Percentiles rank a stretch among this genome's conserved stretches.
Evolutionary conservation across 257 asterid species (phyloP).

Genomic region (Eustoma russellianum): DNA sequence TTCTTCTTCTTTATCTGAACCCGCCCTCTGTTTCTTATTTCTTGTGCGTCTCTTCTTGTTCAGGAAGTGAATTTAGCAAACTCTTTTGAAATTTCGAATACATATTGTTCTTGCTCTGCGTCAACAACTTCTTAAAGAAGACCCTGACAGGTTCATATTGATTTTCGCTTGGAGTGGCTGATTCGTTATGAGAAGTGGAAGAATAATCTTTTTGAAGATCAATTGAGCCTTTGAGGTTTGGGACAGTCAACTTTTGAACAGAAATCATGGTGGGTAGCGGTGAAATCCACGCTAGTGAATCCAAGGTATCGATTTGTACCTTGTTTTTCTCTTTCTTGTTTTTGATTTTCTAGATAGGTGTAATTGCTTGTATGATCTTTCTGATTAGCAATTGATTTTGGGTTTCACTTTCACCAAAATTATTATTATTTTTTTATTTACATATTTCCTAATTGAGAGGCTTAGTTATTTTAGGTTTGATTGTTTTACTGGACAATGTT

Average conservation of each 20-base stretch:
- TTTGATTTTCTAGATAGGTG: no score
- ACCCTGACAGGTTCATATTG: background rate
- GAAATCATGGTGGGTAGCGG: conserved; percentile 35
- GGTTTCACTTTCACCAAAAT: no score
- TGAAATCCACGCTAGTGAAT: conserved; percentile 34
- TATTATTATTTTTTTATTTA: no score
- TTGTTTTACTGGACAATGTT: no score
- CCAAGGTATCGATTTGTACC: conserved; percentile 13
- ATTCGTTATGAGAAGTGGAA: conserved; percentile 21
- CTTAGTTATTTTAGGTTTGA: no score
- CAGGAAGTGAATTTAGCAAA: conserved; percentile 6
- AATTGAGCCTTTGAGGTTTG: conserved; percentile 11
- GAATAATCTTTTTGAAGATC: conserved; percentile 19
- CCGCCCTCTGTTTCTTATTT: conserved; percentile 17
- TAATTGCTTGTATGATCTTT: no score
- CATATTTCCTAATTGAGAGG: no score
- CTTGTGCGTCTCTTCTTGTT: conserved; percentile 30
- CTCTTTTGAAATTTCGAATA: background rate
- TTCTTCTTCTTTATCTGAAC: conserved; percentile 10
- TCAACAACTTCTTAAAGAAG: no score
- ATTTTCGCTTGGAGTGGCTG: conserved; percentile 2
- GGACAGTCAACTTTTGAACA: background rate
- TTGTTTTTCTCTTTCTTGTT: background rate
- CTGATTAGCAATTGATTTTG: no score
- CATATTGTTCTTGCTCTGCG: no score